Evolutionary conservation across 768 basidiomycete genomes (phyloP).

Genomic region (Vararia minispora): DNA sequence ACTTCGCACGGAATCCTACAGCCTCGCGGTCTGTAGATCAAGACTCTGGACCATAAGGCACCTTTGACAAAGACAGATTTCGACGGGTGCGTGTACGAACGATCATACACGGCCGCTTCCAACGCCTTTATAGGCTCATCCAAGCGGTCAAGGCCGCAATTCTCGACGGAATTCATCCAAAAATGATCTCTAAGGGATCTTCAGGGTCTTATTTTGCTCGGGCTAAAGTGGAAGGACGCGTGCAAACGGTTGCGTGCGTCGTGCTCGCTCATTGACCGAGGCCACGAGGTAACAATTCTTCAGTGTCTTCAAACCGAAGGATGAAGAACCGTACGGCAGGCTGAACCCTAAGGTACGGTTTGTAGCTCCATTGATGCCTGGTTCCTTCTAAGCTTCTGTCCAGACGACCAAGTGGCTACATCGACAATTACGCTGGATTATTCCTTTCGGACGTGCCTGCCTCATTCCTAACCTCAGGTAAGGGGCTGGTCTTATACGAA

Average conservation of each 20-base stretch:
- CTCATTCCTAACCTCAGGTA: constrained; percentile 85
- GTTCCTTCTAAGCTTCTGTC: constrained; percentile 3
- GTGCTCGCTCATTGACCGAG: not conserved
- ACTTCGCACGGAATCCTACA: not conserved
- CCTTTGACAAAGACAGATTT: constrained; percentile 70
- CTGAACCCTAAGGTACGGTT: constrained; percentile 68
- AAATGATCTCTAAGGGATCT: constrained; percentile 84
- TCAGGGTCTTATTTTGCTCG: constrained; percentile 91
- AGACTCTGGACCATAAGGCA: constrained; percentile 71
- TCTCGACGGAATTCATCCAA: constrained; percentile 70
- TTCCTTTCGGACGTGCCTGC: constrained; percentile 83
- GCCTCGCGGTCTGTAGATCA: constrained; percentile 32
- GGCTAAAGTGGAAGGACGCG: constrained; percentile 60
- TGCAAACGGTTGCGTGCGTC: constrained; percentile 73
- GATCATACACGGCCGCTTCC: not conserved
- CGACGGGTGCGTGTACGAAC: constrained; percentile 40
- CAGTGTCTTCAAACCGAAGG: constrained; percentile 88
- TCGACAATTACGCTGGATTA: constrained; percentile 80
- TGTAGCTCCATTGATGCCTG: not conserved
- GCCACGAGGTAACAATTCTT: not conserved
- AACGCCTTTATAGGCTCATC: constrained; percentile 34
- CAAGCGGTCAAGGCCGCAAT: constrained; percentile 62
- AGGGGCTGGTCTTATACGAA: constrained; percentile 6
- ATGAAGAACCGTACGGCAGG: constrained; percentile 81
- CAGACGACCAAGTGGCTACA: constrained; percentile 88